Conservation (phyloP, 1,284 basidiomycete species). For the Lentinula novae-zelandiae region DNA sequence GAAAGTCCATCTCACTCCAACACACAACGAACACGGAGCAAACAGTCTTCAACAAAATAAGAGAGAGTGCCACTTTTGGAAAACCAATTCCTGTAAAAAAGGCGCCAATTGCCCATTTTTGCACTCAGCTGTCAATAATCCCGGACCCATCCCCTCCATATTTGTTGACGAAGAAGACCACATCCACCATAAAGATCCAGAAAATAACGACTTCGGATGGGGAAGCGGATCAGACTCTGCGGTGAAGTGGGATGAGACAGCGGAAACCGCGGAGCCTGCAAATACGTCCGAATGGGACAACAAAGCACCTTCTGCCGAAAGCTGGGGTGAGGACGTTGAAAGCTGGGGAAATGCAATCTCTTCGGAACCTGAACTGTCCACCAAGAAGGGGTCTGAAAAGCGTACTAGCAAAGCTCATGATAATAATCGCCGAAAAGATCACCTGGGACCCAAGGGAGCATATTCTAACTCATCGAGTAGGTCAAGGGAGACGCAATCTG, state of each 20-base stretch:
- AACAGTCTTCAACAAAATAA: neutral
- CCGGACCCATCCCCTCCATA: neutral
- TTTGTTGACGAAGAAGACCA: neutral
- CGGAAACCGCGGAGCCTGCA: neutral
- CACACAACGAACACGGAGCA: neutral
- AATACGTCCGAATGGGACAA: neutral
- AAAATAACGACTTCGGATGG: neutral
- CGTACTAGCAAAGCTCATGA: neutral
- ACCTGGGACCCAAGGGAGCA: neutral
- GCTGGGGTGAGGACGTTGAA: neutral
- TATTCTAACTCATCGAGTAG: neutral
- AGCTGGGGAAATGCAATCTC: neutral
- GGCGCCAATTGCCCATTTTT: constrained; percentile 4
- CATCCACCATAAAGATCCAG: neutral
- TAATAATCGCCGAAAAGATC: neutral
- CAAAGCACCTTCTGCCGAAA: neutral
- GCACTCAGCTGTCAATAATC: neutral
- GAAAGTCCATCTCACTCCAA: neutral
- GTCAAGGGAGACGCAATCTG: neutral
- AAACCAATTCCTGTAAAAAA: neutral
- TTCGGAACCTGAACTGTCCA: neutral
- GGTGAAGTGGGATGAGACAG: neutral
- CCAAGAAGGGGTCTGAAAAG: neutral
- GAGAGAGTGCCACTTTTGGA: constrained; percentile 3
- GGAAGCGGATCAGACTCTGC: neutral